Evolutionary conservation across 2,329 filamentous ascomycete genomes (phyloP).

Genomic region (Pleoardoris graminearum): DNA sequence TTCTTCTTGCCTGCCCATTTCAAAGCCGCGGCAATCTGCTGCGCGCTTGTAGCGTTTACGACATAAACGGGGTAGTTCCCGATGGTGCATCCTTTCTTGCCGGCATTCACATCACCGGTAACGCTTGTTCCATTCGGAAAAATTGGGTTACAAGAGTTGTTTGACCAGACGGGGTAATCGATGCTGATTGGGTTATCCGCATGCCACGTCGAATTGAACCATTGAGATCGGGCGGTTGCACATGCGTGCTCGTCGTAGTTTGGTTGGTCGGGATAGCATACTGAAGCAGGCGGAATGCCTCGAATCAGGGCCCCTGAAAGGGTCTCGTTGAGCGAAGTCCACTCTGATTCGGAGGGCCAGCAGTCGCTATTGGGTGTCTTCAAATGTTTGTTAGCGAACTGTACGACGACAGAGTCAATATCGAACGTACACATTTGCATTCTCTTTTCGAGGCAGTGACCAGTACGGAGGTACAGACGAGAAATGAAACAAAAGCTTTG

Average conservation of each 20-base stretch:
- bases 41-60: conserved; percentile 28
- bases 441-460: not conserved
- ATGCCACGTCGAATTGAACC: conserved; percentile 36
- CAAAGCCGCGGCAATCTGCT: conserved; percentile 25
- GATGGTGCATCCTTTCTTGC: conserved; percentile 25
- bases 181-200: conserved; percentile 32
- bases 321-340: conserved; percentile 24
- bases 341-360: conserved; percentile 29
- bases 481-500: conserved; percentile 3
- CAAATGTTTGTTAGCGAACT: not conserved
- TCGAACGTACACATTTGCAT: conserved; percentile 29
- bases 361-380: conserved; percentile 23
- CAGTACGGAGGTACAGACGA: not conserved
- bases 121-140: conserved; percentile 36
- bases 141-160: conserved; percentile 38
- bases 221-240: conserved; percentile 22
- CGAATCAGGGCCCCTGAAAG: conserved; percentile 26
- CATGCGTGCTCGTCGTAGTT: conserved; percentile 28
- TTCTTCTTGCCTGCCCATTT: conserved; percentile 27
- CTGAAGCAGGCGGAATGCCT: conserved; percentile 27
- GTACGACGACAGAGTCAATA: too few species aligned
- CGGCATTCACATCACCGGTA: conserved; percentile 26
- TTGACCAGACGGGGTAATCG: conserved; percentile 33
- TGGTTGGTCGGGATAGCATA: conserved; percentile 30
- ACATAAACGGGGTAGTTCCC: conserved; percentile 34